Percentiles rank a stretch among this genome's conserved stretches.
Evolutionary conservation across 192 early-diverging fungal genomes (phyloP).

Genomic region (Coemansia sp.): DNA sequence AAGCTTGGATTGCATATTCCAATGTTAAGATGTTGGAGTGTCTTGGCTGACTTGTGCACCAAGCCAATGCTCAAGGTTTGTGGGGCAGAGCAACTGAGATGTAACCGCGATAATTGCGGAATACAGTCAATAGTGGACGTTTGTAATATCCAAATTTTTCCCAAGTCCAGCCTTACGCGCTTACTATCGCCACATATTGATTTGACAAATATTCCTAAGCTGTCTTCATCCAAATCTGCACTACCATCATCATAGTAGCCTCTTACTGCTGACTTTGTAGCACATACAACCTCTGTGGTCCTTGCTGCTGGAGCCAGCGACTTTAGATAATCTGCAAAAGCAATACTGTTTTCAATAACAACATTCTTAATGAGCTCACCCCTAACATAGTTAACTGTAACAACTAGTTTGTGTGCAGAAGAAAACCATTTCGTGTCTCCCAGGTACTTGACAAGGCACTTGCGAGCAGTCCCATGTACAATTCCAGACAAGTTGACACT

Average conservation of each 20-base stretch:
- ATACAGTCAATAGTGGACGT: background rate
- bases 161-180: background rate
- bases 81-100: background rate
- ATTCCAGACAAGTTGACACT: background rate
- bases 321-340: background rate
- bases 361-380: background rate
- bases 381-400: background rate
- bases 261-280: background rate
- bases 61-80: background rate
- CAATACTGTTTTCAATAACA: background rate
- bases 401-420: background rate
- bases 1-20: background rate
- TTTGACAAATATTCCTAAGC: background rate
- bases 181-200: background rate
- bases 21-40: background rate
- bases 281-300: background rate
- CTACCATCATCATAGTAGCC: background rate
- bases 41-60: background rate
- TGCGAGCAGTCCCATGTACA: background rate
- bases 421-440: background rate
- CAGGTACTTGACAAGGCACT: background rate
- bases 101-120: background rate
- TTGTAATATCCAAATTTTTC: background rate
- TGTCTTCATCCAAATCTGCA: background rate
- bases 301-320: background rate